A percentile compares a stretch with the other conserved stretches of the same genome.
Evolutionary conservation across 495 filamentous ascomycete species (phyloP).

Genomic region (Penicillium ochrochloron): DNA sequence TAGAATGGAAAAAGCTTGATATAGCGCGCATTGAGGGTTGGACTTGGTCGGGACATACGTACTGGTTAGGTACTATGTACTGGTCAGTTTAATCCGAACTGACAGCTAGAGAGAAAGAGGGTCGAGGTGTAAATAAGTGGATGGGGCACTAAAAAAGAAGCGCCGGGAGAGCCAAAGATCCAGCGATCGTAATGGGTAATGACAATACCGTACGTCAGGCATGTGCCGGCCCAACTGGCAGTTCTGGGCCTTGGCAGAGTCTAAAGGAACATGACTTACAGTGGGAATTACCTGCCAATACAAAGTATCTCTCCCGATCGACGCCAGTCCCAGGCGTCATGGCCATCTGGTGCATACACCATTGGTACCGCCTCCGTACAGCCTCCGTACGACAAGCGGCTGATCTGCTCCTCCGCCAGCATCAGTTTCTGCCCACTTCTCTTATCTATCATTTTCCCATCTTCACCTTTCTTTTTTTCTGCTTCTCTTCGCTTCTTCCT

Average conservation of each 20-base stretch:
- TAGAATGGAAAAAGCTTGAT: background rate
- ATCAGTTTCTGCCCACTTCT: slow-evolving; percentile 27
- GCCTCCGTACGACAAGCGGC: slow-evolving; percentile 25
- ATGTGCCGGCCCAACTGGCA: slow-evolving; percentile 10
- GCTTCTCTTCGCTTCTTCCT: slow-evolving; percentile 19
- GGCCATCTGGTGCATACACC: slow-evolving; percentile 5
- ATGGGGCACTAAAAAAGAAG: slow-evolving; percentile 33
- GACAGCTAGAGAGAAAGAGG: background rate
- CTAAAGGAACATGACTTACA: background rate
- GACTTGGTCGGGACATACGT: background rate
- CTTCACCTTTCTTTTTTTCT: slow-evolving; percentile 27
- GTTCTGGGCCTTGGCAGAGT: slow-evolving; percentile 21
- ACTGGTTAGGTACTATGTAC: background rate
- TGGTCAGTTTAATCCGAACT: background rate
- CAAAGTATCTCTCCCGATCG: slow-evolving; percentile 11
- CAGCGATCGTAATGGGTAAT: slow-evolving; percentile 13
- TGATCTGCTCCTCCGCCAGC: slow-evolving; percentile 26
- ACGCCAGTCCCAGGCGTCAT: slow-evolving; percentile 21
- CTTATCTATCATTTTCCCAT: slow-evolving; percentile 39
- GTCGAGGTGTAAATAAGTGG: slow-evolving; percentile 9
- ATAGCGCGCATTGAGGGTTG: background rate
- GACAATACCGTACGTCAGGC: slow-evolving; percentile 13
- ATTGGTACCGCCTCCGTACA: slow-evolving; percentile 15
- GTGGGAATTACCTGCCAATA: background rate
- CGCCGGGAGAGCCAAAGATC: slow-evolving; percentile 26